Conservation (phyloP, 371 early-diverging fungal species). For the Apophysomyces variabilis region DNA sequence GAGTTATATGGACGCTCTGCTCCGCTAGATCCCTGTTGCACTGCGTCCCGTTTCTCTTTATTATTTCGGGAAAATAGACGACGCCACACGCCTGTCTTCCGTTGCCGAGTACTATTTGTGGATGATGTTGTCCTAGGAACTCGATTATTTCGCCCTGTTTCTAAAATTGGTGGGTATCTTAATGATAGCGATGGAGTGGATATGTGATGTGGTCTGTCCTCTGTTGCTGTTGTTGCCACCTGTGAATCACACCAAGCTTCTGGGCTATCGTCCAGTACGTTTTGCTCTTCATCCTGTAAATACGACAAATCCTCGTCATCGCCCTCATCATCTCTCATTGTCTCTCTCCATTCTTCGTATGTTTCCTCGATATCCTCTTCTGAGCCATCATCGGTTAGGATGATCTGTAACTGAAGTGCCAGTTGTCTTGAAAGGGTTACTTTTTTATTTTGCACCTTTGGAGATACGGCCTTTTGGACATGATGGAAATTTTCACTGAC, state of each 20-base stretch:
- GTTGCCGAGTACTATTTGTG: slow-evolving; percentile 5
- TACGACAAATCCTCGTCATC: slow-evolving; percentile 4
- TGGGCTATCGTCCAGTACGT: slow-evolving; percentile 10
- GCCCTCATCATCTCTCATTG: slow-evolving; percentile 17
- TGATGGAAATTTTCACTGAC: slow-evolving; percentile 36
- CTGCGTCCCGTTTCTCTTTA: slow-evolving; percentile 16
- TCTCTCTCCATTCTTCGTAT: slow-evolving; percentile 34
- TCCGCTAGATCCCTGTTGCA: neutral
- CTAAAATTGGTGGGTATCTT: no score
- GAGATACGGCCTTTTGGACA: slow-evolving; percentile 8
- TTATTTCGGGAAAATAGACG: slow-evolving; percentile 42
- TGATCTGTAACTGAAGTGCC: slow-evolving; percentile 31
- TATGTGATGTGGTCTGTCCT: neutral
- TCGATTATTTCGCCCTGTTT: no score
- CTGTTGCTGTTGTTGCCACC: neutral
- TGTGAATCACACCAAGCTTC: neutral
- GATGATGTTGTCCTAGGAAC: neutral
- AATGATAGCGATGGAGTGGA: neutral
- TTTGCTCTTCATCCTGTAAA: slow-evolving; percentile 5
- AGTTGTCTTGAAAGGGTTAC: slow-evolving; percentile 29
- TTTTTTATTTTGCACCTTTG: slow-evolving; percentile 18
- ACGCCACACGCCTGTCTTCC: slow-evolving; percentile 23
- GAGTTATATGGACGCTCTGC: neutral
- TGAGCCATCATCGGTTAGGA: slow-evolving; percentile 26
- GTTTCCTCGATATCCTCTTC: slow-evolving; percentile 19